Conservation (phyloP, 2,329 filamentous ascomycete genomes). For the Phaeosphaeriaceae sp. region DNA sequence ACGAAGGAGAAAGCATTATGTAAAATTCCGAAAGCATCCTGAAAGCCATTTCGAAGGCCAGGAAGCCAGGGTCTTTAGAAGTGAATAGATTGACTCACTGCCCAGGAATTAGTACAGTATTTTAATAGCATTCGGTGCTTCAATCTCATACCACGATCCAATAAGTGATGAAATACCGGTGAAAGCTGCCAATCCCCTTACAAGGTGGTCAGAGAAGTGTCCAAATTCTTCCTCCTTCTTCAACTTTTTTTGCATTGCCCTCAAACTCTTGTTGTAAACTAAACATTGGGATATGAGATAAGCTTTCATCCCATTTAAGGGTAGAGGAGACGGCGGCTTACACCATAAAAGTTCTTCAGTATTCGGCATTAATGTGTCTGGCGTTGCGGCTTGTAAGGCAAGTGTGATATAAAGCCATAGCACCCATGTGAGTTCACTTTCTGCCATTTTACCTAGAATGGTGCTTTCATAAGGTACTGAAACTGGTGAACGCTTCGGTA, state of each 20-base stretch:
- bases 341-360: slow-evolving; percentile 17
- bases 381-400: slow-evolving; percentile 22
- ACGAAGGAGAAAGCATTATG: too few relatives aligned
- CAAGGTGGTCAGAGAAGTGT: slow-evolving; percentile 17
- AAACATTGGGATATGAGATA: background rate
- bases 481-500: slow-evolving; percentile 11
- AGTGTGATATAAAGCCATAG: slow-evolving; percentile 31
- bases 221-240: slow-evolving; percentile 15
- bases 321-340: background rate
- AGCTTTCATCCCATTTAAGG: background rate
- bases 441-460: slow-evolving; percentile 24
- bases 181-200: slow-evolving; percentile 24
- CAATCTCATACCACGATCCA: slow-evolving; percentile 12
- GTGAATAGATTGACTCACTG: too few relatives aligned
- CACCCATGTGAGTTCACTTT: slow-evolving; percentile 22
- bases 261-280: slow-evolving; percentile 21
- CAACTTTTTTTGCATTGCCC: slow-evolving; percentile 19
- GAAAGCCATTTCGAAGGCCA: too few relatives aligned
- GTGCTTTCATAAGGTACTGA: slow-evolving; percentile 24
- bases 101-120: too few relatives aligned
- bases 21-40: too few relatives aligned
- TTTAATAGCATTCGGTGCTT: too few relatives aligned
- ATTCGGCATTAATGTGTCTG: background rate
- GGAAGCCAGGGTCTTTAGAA: too few relatives aligned
- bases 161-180: slow-evolving; percentile 24